phyloP scores from a whole-genome alignment of 768 basidiomycete genomes.

The Serendipita sp. region DNA sequence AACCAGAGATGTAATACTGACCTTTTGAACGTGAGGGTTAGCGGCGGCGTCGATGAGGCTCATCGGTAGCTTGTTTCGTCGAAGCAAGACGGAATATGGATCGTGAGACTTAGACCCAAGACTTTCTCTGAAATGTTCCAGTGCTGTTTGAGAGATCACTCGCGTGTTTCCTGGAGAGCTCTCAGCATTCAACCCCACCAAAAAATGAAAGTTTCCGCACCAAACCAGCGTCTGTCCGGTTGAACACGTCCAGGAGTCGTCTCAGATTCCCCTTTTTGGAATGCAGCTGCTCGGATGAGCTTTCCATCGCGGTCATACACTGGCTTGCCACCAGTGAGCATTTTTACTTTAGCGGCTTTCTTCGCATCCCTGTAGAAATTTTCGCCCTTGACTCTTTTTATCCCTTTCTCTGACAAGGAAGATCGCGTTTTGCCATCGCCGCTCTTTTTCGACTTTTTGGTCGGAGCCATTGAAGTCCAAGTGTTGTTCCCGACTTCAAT shows the following conservation, averaged over 20 bases:
- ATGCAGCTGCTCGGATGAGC: constrained; percentile 83
- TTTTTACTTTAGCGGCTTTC: constrained; percentile 65
- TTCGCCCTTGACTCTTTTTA: constrained; percentile 75
- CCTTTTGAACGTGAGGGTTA: constrained; percentile 69
- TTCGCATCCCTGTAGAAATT: constrained; percentile 99
- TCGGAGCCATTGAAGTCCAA: constrained; percentile 3
- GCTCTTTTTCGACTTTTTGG: background rate
- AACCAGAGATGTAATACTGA: constrained; percentile 15
- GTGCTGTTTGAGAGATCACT: constrained; percentile 88
- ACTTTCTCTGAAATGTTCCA: constrained; percentile 92
- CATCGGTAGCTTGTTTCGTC: constrained; percentile 95
- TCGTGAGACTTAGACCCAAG: constrained; percentile 74
- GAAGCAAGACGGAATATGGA: constrained; percentile 88
- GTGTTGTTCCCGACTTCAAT: background rate
- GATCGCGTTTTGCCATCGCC: constrained; percentile 1
- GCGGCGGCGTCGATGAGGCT: constrained; percentile 80
- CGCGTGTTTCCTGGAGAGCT: constrained; percentile 71
- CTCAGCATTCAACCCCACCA: background rate
- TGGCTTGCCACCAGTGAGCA: constrained; percentile 86
- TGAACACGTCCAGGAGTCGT: constrained; percentile 80
- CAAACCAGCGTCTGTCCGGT: constrained; percentile 95
- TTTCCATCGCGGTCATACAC: constrained; percentile 84
- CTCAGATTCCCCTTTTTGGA: constrained; percentile 91
- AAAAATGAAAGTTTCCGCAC: constrained; percentile 30
- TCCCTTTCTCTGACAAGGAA: background rate